A percentile compares a stretch with the other conserved stretches of the same genome.
Conservation (phyloP, 2,329 filamentous ascomycete species). For the Microascus cirrosus region DNA sequence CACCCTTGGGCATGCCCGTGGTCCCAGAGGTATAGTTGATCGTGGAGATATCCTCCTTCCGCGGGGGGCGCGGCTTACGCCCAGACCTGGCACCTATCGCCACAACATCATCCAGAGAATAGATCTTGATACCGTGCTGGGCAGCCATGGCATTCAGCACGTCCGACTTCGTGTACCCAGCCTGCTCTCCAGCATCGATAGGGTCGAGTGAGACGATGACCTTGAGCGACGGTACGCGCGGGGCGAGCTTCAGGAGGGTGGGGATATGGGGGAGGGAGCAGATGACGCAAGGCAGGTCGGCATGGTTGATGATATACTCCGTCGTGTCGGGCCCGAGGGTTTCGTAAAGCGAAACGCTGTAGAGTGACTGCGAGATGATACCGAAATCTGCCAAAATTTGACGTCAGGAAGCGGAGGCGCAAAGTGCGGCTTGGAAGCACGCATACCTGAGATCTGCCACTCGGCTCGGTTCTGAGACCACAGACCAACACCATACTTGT, state of each 20-base stretch:
- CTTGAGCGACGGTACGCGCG: slow-evolving; percentile 72
- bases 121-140: slow-evolving; percentile 65
- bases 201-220: slow-evolving; percentile 80
- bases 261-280: slow-evolving; percentile 74
- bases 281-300: slow-evolving; percentile 62
- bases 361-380: slow-evolving; percentile 77
- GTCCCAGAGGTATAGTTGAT: slow-evolving; percentile 89
- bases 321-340: slow-evolving; percentile 84
- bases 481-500: slow-evolving; percentile 65
- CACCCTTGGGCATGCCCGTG: slow-evolving; percentile 73
- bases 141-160: slow-evolving; percentile 66
- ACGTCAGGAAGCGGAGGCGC: not conserved
- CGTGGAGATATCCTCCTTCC: slow-evolving; percentile 67
- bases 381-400: slow-evolving; percentile 54
- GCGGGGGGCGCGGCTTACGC: slow-evolving; percentile 59
- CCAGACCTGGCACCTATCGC: slow-evolving; percentile 62
- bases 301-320: slow-evolving; percentile 93
- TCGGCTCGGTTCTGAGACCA: slow-evolving; percentile 82
- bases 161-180: slow-evolving; percentile 67
- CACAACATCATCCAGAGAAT: slow-evolving; percentile 73
- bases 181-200: slow-evolving; percentile 66
- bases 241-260: slow-evolving; percentile 65
- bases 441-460: slow-evolving; percentile 69
- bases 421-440: not conserved
- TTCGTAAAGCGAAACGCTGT: slow-evolving; percentile 89